Evolutionary conservation across 331 rosid genomes (phyloP).

Genomic region (Erythrophleum ivorense): DNA sequence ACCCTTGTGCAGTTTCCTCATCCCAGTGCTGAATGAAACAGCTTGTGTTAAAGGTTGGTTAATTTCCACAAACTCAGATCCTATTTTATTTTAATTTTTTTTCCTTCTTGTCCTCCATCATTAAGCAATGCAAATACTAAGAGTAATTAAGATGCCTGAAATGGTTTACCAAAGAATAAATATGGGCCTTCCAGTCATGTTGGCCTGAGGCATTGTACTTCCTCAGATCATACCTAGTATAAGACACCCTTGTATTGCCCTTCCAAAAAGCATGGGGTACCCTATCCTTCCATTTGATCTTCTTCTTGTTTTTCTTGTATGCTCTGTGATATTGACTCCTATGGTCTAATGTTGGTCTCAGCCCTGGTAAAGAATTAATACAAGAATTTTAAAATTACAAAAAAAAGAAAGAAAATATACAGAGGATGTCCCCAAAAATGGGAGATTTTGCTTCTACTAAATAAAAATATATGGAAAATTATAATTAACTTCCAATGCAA

Average conservation of each 20-base stretch:
- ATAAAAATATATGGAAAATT: too few species aligned
- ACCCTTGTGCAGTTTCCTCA: conserved; percentile 50
- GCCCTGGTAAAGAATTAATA: conserved; percentile 45
- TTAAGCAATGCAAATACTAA: too few species aligned
- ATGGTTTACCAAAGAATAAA: conserved; percentile 44
- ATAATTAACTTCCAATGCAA: too few species aligned
- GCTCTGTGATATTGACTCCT: conserved; percentile 52
- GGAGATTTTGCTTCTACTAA: too few species aligned
- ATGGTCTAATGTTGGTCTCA: conserved; percentile 72
- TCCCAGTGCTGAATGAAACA: conserved; percentile 61
- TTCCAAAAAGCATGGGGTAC: conserved; percentile 83
- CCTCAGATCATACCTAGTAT: conserved; percentile 48
- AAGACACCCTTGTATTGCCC: conserved; percentile 67
- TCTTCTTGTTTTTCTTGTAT: conserved; percentile 65
- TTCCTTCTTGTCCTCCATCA: conserved; percentile 26
- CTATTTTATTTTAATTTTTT: background rate
- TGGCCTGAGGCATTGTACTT: conserved; percentile 62
- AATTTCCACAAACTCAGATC: background rate
- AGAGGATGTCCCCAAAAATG: too few species aligned
- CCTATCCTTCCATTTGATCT: conserved; percentile 67
- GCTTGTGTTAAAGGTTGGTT: background rate
- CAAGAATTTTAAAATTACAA: too few species aligned
- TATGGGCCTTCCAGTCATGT: conserved; percentile 70
- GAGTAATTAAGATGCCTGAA: too few species aligned
- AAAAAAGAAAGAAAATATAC: too few species aligned